Evolutionary conservation across 2,329 filamentous ascomycete genomes (phyloP), one percentile per base, ranked within the genome.

Genomic region (Trichoderma endophyticum): DNA sequence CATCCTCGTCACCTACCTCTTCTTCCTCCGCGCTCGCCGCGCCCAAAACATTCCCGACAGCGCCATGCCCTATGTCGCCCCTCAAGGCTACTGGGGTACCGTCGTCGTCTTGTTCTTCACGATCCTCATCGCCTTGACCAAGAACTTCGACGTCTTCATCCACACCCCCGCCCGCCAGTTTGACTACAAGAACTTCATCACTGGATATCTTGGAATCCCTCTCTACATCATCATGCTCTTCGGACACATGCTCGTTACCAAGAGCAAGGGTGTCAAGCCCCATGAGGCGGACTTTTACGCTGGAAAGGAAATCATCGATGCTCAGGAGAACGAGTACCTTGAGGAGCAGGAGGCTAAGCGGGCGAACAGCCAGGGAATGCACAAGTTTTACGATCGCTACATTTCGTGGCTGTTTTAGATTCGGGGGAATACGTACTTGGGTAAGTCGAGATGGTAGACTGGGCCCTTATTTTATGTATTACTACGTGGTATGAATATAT

Each of bases 101-200:
- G 89, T 89, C 78, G 83, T 84, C 72, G 91, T 91, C 0, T 85
- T 96, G 2, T 83, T 85, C 77, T 90, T 94, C 82, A 94, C 92
- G 82, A 85, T 87, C 77, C 79, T 96, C 39, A 92, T 96, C 73
- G 88, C 91, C 2, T 79, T 97, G 66, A 95, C 93, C 78, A 97
- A 96, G 87, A 95, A 94, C 85, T 96, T 90, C 81, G 86, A 88
- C 71, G 90, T 92, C 72, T 96, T 96, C 81, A 84, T 89, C 73
- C 79, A 76, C 77, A 83, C 75, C 84, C 86, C 81, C 76, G 71
- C 85, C 85, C 68, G 43, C 11, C 84, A 84, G 65, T 93, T 93
- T 75, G 88, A 92, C 80, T 92, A 92, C 84, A 90, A 92, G 84
- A 90, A 88, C 77, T 94, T 95, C 81, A 88, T 95, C 80, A 93